phyloP scores from a whole-genome alignment of 1,284 basidiomycete genomes.

The Marasmius fiardii region DNA sequence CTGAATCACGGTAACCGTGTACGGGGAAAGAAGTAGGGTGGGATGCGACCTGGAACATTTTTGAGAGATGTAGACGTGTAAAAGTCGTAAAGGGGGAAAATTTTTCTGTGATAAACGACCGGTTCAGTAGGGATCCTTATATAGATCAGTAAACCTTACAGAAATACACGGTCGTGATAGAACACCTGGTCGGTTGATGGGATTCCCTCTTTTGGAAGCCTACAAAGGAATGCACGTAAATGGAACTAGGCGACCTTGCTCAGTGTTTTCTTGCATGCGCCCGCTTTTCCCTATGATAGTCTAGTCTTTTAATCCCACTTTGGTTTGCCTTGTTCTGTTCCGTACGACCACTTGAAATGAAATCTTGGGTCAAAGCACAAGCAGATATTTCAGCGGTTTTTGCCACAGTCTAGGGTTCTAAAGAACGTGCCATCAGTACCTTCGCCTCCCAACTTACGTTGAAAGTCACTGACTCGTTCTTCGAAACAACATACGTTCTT shows the following conservation, averaged over 20 bases:
- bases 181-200: background rate
- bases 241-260: background rate
- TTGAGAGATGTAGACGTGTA: background rate
- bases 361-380: background rate
- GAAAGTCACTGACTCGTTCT: background rate
- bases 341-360: background rate
- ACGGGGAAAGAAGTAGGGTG: slow-evolving; percentile 37
- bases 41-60: slow-evolving; percentile 49
- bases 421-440: background rate
- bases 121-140: background rate
- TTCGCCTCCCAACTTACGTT: background rate
- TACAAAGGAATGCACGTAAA: background rate
- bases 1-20: slow-evolving; percentile 24
- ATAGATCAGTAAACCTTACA: background rate
- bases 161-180: background rate
- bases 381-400: background rate
- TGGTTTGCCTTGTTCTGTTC: background rate
- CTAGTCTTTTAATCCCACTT: background rate
- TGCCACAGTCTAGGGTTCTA: background rate
- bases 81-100: background rate
- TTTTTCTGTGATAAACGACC: background rate
- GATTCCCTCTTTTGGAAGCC: background rate
- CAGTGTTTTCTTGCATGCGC: background rate
- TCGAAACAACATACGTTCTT: background rate
- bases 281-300: background rate